Percentiles rank a stretch among this genome's conserved stretches.
phyloP scores from a whole-genome alignment of 495 filamentous ascomycete genomes.

The Ramalina intermedia region DNA sequence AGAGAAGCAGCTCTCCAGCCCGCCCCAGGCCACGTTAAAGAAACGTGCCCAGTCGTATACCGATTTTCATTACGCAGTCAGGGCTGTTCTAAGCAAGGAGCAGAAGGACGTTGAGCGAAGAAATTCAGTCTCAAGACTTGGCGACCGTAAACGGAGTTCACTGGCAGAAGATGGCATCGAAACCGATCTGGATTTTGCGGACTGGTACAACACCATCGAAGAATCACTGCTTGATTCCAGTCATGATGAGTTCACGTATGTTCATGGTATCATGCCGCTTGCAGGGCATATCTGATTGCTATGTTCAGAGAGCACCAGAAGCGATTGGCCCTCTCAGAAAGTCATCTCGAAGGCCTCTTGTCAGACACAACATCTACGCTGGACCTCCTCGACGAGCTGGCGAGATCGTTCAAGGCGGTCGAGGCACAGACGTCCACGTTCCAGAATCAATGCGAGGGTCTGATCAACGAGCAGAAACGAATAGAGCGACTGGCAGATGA shows the following conservation, averaged over 20 bases:
- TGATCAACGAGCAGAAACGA: conserved; percentile 63
- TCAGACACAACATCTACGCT: conserved; percentile 58
- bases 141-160: conserved; percentile 23
- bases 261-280: background rate
- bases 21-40: conserved; percentile 45
- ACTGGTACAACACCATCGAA: conserved; percentile 48
- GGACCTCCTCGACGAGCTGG: conserved; percentile 55
- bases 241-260: conserved; percentile 74
- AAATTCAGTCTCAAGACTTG: conserved; percentile 5
- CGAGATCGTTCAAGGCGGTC: conserved; percentile 70
- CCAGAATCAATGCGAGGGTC: conserved; percentile 75
- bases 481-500: conserved; percentile 63
- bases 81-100: conserved; percentile 37
- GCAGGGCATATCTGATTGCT: background rate
- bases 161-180: conserved; percentile 23
- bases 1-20: conserved; percentile 27
- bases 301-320: conserved; percentile 53
- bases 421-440: conserved; percentile 84
- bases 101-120: conserved; percentile 24
- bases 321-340: conserved; percentile 62
- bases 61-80: conserved; percentile 54
- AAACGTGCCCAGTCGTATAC: conserved; percentile 62
- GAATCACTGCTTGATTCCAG: conserved; percentile 60
- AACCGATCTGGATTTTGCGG: conserved; percentile 45
- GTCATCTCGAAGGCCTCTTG: conserved; percentile 71